phyloP scores from a whole-genome alignment of 2,329 filamentous ascomycete genomes.

The Xylariaceae sp. region DNA sequence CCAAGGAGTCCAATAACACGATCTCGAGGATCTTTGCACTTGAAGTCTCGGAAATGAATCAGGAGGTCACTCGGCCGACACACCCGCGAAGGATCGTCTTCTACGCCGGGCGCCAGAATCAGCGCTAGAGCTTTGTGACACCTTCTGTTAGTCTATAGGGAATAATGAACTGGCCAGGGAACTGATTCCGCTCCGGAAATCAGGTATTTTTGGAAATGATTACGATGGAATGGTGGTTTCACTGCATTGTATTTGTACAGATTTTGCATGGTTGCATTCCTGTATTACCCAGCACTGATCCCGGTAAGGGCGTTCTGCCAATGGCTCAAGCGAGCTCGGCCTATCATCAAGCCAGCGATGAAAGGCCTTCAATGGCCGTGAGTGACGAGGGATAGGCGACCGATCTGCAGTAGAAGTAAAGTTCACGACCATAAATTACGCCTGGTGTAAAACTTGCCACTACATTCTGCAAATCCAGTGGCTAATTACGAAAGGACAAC shows the following conservation, averaged over 20 bases:
- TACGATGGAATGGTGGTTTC: neutral
- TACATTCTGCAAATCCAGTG: too few relatives aligned
- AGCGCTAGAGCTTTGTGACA: too few relatives aligned
- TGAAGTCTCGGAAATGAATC: neutral
- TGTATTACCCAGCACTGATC: slow-evolving; percentile 5
- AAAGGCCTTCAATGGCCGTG: too few relatives aligned
- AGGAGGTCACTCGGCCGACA: slow-evolving; percentile 1
- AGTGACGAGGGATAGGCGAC: too few relatives aligned
- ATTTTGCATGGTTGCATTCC: slow-evolving; percentile 1
- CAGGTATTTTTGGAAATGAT: neutral
- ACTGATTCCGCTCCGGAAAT: too few relatives aligned
- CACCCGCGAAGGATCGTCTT: too few relatives aligned
- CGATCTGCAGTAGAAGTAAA: too few relatives aligned
- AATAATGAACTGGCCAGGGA: too few relatives aligned
- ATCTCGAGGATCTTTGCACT: slow-evolving; percentile 4
- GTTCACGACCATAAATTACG: slow-evolving; percentile 2
- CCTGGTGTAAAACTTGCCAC: neutral
- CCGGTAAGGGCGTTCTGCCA: slow-evolving; percentile 3
- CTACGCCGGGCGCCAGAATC: too few relatives aligned
- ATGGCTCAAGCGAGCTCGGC: neutral
- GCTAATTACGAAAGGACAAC: too few relatives aligned
- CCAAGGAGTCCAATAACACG: slow-evolving; percentile 1
- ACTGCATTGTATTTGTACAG: slow-evolving; percentile 2
- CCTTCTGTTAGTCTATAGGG: too few relatives aligned
- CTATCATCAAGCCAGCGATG: neutral